These are phyloP conservation scores for Cladosporium phlei DNA, from an alignment of 2,329 filamentous ascomycete genomes.

Conservation along the genomic window DNA sequence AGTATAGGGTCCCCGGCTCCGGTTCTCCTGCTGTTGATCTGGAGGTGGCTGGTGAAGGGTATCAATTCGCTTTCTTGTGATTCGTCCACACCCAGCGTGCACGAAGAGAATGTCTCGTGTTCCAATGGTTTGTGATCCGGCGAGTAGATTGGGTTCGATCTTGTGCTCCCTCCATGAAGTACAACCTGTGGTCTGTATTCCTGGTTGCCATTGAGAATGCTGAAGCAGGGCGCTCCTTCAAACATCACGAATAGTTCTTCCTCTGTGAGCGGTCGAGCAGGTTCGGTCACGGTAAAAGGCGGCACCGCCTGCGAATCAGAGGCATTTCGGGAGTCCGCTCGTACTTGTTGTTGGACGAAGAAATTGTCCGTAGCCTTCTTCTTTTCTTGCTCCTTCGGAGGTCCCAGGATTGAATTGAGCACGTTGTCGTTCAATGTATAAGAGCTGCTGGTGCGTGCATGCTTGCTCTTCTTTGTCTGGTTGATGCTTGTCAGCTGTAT, in stretches of 20 bases:
- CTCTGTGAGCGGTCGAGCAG: conserved; percentile 14
- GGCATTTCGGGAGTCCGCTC: conserved; percentile 9
- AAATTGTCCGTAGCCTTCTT: conserved; percentile 17
- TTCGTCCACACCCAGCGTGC: conserved; percentile 10
- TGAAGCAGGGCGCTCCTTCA: conserved; percentile 27
- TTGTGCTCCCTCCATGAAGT: conserved; percentile 14
- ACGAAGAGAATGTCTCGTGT: conserved; percentile 20
- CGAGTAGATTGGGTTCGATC: conserved; percentile 9
- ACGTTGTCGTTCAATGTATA: conserved; percentile 19
- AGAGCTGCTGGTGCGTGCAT: conserved; percentile 1
- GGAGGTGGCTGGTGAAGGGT: conserved; percentile 1
- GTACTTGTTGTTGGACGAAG: conserved; percentile 18
- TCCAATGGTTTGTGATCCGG: conserved; percentile 17
- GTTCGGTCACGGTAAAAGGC: not conserved
- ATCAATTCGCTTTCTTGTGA: conserved; percentile 4
- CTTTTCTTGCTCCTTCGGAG: conserved; percentile 16
- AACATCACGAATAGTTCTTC: conserved; percentile 25
- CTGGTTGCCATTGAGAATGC: conserved; percentile 13
- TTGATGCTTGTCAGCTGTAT: not conserved
- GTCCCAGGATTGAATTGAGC: conserved; percentile 23
- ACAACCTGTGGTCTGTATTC: conserved; percentile 20
- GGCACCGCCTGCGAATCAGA: conserved; percentile 4
- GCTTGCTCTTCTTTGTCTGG: conserved; percentile 1
- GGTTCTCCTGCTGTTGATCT: conserved; percentile 1
- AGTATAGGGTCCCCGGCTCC: conserved; percentile 18